Base-by-base conservation (phyloP, 2,329 filamentous ascomycete species). In the Penicillium sp. region DNA sequence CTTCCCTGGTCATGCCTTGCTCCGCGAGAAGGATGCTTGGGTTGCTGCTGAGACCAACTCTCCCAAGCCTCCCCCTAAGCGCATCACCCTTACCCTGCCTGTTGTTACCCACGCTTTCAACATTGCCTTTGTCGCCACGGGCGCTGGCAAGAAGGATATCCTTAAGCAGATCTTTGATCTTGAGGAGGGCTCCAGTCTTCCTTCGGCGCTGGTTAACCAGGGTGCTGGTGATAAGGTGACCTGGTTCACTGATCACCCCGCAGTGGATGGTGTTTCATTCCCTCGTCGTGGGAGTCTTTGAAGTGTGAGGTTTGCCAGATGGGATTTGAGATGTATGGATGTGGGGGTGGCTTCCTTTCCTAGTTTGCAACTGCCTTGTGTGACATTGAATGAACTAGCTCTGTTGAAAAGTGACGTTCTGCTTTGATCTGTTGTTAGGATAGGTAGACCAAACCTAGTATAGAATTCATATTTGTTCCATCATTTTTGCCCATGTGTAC, bases 181-280 rank as follows among this genome's bases (percentile, higher is more conserved):
- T 0, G 86, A 91, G 63, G 88, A 89, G 64, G 87, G 88, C 9
- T 77, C 81, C 42, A 87, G 85, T 37, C 80, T 97, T 59, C 94
- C 94, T 2, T 96, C 92, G 73, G 86, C 90, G 1, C 81, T 97
- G 64, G 88, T 99, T 69, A 99, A 99, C 74, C 85, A 90, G 68
- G 86, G 85, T 42, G 89, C 86, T 4, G 91, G 90, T 45, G 92
- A 96, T 64, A 89, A 91, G 69, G 91, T 92, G 71, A 94, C 87
- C 78, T 99, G 94, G 94, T 97, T 99, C 73, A 91, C 93, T 43
- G 94, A 97, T 73, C 83, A 87, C 69, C 81, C 89, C 5, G 93
- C 94, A 47, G 87, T 95, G 13, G 89, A 96, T 70, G 92, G 91
- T 5, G 90, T 99, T 13, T 81, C 82, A 60, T 97, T 91, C 72